Percentiles rank a stretch among this genome's conserved stretches.
Evolutionary conservation across 768 basidiomycete genomes (phyloP).

Genomic region (Trametes cinnabarina): DNA sequence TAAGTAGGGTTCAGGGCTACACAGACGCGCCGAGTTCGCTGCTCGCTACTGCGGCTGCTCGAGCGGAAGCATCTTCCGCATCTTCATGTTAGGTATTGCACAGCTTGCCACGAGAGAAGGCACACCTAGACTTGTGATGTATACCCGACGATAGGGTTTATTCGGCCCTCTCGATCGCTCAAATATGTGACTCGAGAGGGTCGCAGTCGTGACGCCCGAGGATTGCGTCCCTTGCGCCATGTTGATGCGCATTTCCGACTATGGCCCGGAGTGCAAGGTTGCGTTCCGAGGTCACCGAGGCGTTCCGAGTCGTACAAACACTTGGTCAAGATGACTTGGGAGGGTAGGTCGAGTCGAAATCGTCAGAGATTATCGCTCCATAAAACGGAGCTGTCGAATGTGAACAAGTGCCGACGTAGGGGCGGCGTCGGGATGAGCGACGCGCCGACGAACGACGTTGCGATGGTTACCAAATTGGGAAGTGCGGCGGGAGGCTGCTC

Average conservation of each 20-base stretch:
- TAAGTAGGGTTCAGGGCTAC: too few relatives aligned
- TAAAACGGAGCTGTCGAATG: background rate
- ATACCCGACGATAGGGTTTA: conserved; percentile 9
- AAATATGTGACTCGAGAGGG: background rate
- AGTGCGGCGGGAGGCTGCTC: background rate
- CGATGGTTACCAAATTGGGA: conserved; percentile 4
- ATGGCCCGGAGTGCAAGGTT: background rate
- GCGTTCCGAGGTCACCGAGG: background rate
- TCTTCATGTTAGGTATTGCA: background rate
- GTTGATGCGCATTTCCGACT: conserved; percentile 5
- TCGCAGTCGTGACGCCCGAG: background rate
- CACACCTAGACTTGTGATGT: background rate
- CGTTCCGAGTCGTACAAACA: background rate
- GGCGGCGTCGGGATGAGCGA: background rate
- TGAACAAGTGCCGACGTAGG: background rate
- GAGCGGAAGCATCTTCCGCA: conserved; percentile 10
- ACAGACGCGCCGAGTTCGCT: background rate
- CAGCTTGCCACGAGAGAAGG: background rate
- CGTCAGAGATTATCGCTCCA: too few relatives aligned
- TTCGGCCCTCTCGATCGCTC: background rate
- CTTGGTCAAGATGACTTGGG: too few relatives aligned
- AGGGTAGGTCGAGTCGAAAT: too few relatives aligned
- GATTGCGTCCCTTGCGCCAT: conserved; percentile 1
- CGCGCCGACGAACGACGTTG: background rate
- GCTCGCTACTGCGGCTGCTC: too few relatives aligned